phyloP scores from a whole-genome alignment of 2,329 filamentous ascomycete species.

The Huntiella savannae region DNA sequence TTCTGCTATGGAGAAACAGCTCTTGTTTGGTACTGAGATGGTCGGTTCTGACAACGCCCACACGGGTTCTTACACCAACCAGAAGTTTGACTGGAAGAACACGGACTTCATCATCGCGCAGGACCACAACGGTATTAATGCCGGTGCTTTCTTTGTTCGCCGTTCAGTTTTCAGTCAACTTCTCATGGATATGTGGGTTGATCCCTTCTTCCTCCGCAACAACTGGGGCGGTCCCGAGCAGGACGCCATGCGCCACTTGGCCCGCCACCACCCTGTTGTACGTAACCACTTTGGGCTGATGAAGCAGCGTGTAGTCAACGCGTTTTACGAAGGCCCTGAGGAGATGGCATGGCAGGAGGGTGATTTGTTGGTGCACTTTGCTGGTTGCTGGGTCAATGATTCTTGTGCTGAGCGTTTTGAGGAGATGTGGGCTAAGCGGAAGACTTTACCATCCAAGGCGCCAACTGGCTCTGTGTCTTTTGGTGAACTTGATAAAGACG shows the following conservation, averaged over 20 bases:
- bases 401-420: conserved; percentile 9
- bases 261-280: conserved; percentile 10
- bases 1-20: conserved; percentile 9
- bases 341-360: conserved; percentile 7
- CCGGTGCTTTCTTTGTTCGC: conserved; percentile 10
- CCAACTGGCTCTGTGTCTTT: no score
- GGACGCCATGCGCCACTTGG: conserved; percentile 10
- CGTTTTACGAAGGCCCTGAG: conserved; percentile 10
- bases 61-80: conserved; percentile 7
- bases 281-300: conserved; percentile 11
- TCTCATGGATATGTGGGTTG: conserved; percentile 11
- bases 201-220: conserved; percentile 11
- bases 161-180: conserved; percentile 9
- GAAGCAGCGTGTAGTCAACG: conserved; percentile 9
- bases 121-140: conserved; percentile 12
- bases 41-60: conserved; percentile 1
- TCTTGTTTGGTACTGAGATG: conserved; percentile 8
- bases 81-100: conserved; percentile 10
- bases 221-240: conserved; percentile 10
- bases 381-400: conserved; percentile 10
- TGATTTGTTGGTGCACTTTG: conserved; percentile 10
- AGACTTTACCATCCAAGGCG: conserved; percentile 2
- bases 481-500: no score
- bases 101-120: conserved; percentile 10
- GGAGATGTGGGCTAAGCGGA: conserved; percentile 10